A percentile compares a stretch with the other conserved stretches of the same genome.
These are phyloP conservation scores for Tetrahymena elliotti DNA, from an alignment of 73 alveolate species.

Conservation along the genomic window DNA sequence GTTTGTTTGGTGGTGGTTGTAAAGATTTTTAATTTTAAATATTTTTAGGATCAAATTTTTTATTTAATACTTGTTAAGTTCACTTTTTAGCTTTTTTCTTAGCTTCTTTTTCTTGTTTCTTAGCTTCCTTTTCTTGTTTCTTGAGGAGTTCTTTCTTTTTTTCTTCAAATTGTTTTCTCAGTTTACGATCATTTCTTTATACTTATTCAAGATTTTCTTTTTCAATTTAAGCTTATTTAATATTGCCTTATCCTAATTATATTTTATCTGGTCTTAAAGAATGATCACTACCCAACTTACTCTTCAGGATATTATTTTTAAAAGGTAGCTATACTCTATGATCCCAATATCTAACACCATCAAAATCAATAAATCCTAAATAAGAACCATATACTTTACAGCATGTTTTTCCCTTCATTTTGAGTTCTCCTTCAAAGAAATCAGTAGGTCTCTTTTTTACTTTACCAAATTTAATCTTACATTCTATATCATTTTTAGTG, in stretches of 20 bases:
- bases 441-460: slow-evolving; percentile 44
- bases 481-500: slow-evolving; percentile 51
- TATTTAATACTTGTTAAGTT: neutral
- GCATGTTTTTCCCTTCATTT: slow-evolving; percentile 46
- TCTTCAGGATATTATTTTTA: neutral
- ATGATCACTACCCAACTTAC: slow-evolving; percentile 41
- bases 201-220: slow-evolving; percentile 58
- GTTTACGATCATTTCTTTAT: slow-evolving; percentile 57
- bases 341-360: slow-evolving; percentile 85
- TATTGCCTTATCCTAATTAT: slow-evolving; percentile 45
- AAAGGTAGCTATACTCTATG: slow-evolving; percentile 41
- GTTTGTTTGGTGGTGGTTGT: neutral
- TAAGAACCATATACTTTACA: slow-evolving; percentile 72
- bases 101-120: neutral
- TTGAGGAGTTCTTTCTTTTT: neutral
- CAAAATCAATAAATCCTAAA: slow-evolving; percentile 82
- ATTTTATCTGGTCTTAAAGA: slow-evolving; percentile 50
- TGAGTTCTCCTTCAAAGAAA: slow-evolving; percentile 67
- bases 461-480: slow-evolving; percentile 42
- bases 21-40: neutral
- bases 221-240: slow-evolving; percentile 56
- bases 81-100: neutral
- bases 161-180: slow-evolving; percentile 25
- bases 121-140: neutral
- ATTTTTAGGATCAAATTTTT: too few species aligned